phyloP scores from a whole-genome alignment of 257 asterid genomes.

The Gentiana macrophylla region DNA sequence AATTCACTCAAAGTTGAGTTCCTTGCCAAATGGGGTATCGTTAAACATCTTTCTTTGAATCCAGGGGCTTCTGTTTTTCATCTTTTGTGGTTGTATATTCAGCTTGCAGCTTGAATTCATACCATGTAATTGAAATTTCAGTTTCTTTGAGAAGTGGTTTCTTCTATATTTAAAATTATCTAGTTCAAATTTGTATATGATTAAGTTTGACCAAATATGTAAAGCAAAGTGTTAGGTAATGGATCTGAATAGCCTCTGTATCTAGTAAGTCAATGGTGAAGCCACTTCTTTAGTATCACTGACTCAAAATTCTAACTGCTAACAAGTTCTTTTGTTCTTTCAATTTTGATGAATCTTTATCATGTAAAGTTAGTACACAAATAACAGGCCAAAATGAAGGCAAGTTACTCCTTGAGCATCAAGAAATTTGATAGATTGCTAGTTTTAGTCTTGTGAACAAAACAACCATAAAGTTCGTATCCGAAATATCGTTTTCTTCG shows the following conservation, averaged over 20 bases:
- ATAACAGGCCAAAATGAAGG: constrained; percentile 14
- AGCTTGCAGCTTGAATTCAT: constrained; percentile 1
- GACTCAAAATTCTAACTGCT: background rate
- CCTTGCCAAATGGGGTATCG: constrained; percentile 9
- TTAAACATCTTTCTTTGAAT: constrained; percentile 6
- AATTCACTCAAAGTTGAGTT: background rate
- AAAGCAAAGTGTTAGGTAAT: constrained; percentile 6
- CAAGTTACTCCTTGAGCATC: constrained; percentile 5
- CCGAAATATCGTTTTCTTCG: constrained; percentile 9
- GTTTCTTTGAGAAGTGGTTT: constrained; percentile 4
- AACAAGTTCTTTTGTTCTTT: constrained; percentile 18
- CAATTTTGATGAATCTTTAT: constrained; percentile 6
- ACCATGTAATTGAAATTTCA: constrained; percentile 16
- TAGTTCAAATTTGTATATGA: background rate
- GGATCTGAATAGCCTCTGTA: constrained; percentile 13
- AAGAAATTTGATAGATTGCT: background rate
- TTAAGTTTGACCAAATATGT: constrained; percentile 3
- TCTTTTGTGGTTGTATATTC: background rate
- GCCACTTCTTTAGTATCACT: constrained; percentile 7
- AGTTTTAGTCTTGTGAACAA: background rate
- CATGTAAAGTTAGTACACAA: constrained; percentile 12
- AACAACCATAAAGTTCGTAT: constrained; percentile 12
- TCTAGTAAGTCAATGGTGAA: constrained; percentile 15
- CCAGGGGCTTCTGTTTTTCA: background rate
- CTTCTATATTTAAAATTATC: background rate